phyloP scores from a whole-genome alignment of 108 stramenopile genomes.

The Nitzschia putrida region DNA sequence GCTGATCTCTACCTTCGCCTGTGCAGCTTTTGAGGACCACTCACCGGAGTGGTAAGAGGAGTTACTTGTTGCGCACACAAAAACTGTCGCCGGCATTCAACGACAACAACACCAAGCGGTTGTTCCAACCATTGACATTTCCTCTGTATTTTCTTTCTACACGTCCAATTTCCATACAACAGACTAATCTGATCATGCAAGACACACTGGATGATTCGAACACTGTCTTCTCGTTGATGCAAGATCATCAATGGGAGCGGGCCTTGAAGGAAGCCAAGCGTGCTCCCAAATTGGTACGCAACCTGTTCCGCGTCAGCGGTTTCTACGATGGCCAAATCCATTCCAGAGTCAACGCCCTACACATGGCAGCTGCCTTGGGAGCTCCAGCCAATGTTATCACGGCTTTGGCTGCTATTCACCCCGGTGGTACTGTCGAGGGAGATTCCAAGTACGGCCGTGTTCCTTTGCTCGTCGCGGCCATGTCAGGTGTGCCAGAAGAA shows the following conservation, averaged over 20 bases:
- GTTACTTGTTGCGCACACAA: too few relatives aligned
- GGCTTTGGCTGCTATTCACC: constrained; percentile 9
- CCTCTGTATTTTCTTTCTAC: too few relatives aligned
- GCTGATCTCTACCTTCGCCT: too few relatives aligned
- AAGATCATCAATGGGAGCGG: constrained; percentile 14
- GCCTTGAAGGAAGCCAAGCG: constrained; percentile 12
- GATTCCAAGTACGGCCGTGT: constrained; percentile 11
- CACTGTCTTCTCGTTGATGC: constrained; percentile 4
- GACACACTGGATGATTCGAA: constrained; percentile 1
- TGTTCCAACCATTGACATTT: too few relatives aligned
- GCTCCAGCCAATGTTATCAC: constrained; percentile 12
- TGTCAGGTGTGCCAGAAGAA: neutral
- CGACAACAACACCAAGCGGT: too few relatives aligned
- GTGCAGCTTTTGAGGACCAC: too few relatives aligned
- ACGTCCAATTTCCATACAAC: too few relatives aligned
- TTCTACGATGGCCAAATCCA: constrained; percentile 18
- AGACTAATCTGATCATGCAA: neutral
- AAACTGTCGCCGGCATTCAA: too few relatives aligned
- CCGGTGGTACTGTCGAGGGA: neutral
- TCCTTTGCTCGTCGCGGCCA: constrained; percentile 17
- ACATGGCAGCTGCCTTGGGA: constrained; percentile 10
- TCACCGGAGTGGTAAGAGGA: too few relatives aligned
- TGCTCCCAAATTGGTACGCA: constrained; percentile 1
- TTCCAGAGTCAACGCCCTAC: constrained; percentile 15
- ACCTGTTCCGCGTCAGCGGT: constrained; percentile 3